phyloP scores from a whole-genome alignment of 768 basidiomycete genomes.

The Macrolepiota albuminosa region DNA sequence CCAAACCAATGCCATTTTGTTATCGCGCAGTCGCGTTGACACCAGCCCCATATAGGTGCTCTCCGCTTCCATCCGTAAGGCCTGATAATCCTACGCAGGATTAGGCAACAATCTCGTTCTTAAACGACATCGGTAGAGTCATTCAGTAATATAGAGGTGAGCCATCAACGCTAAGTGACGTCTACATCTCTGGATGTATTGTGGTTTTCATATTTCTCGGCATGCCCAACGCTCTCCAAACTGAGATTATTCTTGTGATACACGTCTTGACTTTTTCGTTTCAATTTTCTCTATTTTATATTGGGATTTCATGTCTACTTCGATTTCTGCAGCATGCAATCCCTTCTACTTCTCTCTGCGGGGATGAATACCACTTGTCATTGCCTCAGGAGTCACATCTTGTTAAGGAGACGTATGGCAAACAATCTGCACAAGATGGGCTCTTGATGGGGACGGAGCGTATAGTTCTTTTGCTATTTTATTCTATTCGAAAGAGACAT shows the following conservation, averaged over 20 bases:
- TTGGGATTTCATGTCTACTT: not conserved
- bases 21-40: slow-evolving; percentile 11
- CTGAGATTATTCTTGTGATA: not conserved
- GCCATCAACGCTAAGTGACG: not conserved
- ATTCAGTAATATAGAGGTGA: slow-evolving; percentile 2
- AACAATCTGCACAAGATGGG: not conserved
- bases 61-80: not conserved
- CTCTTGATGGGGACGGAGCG: not conserved
- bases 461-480: not conserved
- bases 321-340: not conserved
- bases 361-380: not conserved
- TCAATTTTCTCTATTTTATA: not conserved
- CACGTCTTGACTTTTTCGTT: not conserved
- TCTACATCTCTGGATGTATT: not conserved
- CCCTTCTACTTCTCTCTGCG: not conserved
- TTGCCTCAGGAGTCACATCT: not conserved
- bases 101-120: not conserved
- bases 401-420: not conserved
- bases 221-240: not conserved
- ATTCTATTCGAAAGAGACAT: not conserved
- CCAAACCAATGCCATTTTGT: slow-evolving; percentile 8
- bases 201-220: not conserved
- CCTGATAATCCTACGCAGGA: not conserved
- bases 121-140: not conserved
- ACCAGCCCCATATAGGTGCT: slow-evolving; percentile 12